phyloP scores from a whole-genome alignment of 2,329 filamentous ascomycete species.

The Xylaria sp. region DNA sequence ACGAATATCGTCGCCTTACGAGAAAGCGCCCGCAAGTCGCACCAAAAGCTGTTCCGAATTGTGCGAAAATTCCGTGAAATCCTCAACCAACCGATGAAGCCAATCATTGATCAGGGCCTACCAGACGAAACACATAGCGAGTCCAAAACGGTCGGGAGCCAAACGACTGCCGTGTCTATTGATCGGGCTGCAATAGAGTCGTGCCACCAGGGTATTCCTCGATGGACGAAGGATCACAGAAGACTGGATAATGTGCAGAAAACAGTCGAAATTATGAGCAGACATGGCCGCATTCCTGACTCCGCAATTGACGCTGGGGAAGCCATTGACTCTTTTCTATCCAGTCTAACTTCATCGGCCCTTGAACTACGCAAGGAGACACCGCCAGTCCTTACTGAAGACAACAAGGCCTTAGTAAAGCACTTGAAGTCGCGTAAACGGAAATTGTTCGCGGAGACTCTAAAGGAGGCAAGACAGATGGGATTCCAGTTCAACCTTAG shows the following conservation, averaged over 20 bases:
- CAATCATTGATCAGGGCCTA: constrained; percentile 62
- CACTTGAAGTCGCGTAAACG: constrained; percentile 90
- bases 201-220: constrained; percentile 41
- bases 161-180: constrained; percentile 36
- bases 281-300: constrained; percentile 57
- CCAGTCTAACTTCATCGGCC: constrained; percentile 68
- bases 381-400: constrained; percentile 77
- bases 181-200: constrained; percentile 38
- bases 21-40: constrained; percentile 87
- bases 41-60: constrained; percentile 88
- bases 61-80: constrained; percentile 86
- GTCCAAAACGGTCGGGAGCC: constrained; percentile 2
- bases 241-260: constrained; percentile 71
- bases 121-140: constrained; percentile 49
- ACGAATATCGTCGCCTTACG: constrained; percentile 88
- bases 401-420: constrained; percentile 82
- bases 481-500: constrained; percentile 84
- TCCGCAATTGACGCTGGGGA: constrained; percentile 58
- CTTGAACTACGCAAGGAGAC: constrained; percentile 81
- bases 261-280: constrained; percentile 75
- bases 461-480: constrained; percentile 85
- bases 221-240: constrained; percentile 53
- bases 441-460: constrained; percentile 84
- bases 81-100: constrained; percentile 74
- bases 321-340: constrained; percentile 69